Evolutionary conservation across 805 yeast species (phyloP), one percentile per base, ranked within the genome.

Genomic region (Starmerella kuoi): DNA sequence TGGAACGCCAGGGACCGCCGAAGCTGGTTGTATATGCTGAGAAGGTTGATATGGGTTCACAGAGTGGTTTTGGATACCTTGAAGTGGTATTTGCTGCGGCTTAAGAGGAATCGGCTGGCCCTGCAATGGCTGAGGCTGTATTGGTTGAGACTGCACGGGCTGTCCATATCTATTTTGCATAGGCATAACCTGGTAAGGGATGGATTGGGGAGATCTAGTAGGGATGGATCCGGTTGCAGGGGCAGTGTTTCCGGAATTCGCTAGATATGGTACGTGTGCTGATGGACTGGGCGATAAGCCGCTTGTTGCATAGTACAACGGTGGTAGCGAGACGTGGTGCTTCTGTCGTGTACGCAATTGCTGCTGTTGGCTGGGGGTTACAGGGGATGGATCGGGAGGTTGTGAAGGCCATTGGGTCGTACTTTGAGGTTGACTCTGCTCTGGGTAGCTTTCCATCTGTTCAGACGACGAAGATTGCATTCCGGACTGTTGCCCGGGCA

Each of bases 251-350:
- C n/a, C n/a, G 17, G 35, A 32, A 19, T 18, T 19, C 19, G 35
- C 22, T n/a, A 22, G 5, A 21, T 33, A 33, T 4, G 33, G 24
- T 4, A 21, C 22, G 7, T 20, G 40, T n/a, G 23, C 26, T n/a
- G 31, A 27, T 15, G 38, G 38, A 27, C 38, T 35, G 7, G 35
- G 38, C 24, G 38, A 34, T 2, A 31, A 9, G 21, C 37, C 40
- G 21, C 17, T 26, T 22, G 37, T 24, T 15, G 46, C 38, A 35
- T 45, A 45, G 40, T 45, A 45, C 14, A 34, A 18, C 22, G 48
- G 48, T 4, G 48, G 48, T 26, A 45, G 40, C 23, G 48, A 45
- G 35, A 41, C 38, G 31, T 45, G 48, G 33, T 45, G 48, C 36
- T 33, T 33, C n/a, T 40, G 31, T 7, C 40, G 38, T 23, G 42